Percentiles rank a stretch among this genome's conserved stretches.
These are phyloP conservation scores for Chlamydomonas reinhardtii DNA, from an alignment of 163 green algal species.

Conservation along the genomic window DNA sequence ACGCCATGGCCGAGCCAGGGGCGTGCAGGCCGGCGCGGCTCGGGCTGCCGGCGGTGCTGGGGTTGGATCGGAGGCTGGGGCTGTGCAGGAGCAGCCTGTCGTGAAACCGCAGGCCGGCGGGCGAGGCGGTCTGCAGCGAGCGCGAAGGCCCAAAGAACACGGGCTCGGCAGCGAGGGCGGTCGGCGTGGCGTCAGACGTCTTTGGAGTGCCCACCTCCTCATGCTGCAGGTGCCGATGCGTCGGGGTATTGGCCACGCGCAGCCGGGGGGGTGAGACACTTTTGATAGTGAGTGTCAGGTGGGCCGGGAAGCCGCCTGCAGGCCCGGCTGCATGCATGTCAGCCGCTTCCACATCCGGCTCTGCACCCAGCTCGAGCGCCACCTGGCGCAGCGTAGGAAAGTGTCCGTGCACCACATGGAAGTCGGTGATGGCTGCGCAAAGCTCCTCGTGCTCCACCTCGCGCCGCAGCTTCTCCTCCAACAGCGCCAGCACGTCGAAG, in stretches of 20 bases:
- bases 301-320: no score
- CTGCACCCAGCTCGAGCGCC: neutral
- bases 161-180: neutral
- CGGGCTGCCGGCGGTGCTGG: neutral
- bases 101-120: neutral
- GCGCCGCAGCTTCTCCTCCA: conserved; percentile 23
- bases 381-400: conserved; percentile 22
- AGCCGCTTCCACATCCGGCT: no score
- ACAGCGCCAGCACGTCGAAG: neutral
- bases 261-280: no score
- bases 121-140: neutral
- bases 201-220: no score
- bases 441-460: conserved; percentile 36
- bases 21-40: neutral
- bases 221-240: no score
- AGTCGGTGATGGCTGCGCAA: conserved; percentile 5
- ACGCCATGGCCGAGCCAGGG: no score
- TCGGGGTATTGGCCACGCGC: no score
- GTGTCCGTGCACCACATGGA: conserved; percentile 12
- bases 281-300: no score
- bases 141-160: neutral
- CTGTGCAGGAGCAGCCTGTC: neutral
- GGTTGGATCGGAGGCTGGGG: neutral
- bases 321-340: no score
- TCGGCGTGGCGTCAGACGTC: neutral